phyloP scores from a whole-genome alignment of 495 filamentous ascomycete species.

The Neurospora terricola region DNA sequence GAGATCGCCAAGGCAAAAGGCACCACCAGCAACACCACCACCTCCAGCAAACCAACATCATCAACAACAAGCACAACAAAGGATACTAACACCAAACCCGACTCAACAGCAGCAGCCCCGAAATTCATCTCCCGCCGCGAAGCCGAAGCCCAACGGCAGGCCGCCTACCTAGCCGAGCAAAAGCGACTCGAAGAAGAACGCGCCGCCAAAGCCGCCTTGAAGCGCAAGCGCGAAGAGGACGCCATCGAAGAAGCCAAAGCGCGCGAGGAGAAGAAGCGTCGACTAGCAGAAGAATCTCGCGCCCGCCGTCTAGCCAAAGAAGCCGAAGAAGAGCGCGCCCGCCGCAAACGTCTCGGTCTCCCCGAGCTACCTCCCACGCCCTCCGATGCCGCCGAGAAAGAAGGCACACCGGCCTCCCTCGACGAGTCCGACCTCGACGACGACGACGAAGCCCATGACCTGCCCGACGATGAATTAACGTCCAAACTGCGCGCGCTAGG shows the following conservation, averaged over 20 bases:
- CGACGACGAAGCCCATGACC: constrained; percentile 12
- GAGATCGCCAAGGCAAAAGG: constrained; percentile 74
- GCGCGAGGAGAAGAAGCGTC: constrained; percentile 69
- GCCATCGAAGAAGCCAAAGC: constrained; percentile 54
- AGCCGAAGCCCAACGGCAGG: constrained; percentile 69
- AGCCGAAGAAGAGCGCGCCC: constrained; percentile 38
- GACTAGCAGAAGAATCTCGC: constrained; percentile 71
- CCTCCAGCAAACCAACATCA: constrained; percentile 1
- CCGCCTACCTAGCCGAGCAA: constrained; percentile 75
- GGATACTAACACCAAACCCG: constrained; percentile 13
- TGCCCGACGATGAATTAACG: constrained; percentile 61
- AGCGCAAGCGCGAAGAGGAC: constrained; percentile 88
- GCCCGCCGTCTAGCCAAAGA: constrained; percentile 61
- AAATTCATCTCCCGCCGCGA: constrained; percentile 87
- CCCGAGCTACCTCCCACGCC: constrained; percentile 52
- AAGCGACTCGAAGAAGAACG: constrained; percentile 55
- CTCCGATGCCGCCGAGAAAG: constrained; percentile 1
- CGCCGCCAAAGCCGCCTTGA: constrained; percentile 54
- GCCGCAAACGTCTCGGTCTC: constrained; percentile 49
- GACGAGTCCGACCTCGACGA: constrained; percentile 41
- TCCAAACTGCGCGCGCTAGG: constrained; percentile 56
- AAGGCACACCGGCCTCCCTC: constrained; percentile 7
- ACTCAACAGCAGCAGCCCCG: constrained; percentile 16
- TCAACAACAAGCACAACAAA: constrained; percentile 32
- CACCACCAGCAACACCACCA: neutral